Evolutionary conservation across 1,284 basidiomycete genomes (phyloP).

Genomic region (Ceratobasidium sp.): DNA sequence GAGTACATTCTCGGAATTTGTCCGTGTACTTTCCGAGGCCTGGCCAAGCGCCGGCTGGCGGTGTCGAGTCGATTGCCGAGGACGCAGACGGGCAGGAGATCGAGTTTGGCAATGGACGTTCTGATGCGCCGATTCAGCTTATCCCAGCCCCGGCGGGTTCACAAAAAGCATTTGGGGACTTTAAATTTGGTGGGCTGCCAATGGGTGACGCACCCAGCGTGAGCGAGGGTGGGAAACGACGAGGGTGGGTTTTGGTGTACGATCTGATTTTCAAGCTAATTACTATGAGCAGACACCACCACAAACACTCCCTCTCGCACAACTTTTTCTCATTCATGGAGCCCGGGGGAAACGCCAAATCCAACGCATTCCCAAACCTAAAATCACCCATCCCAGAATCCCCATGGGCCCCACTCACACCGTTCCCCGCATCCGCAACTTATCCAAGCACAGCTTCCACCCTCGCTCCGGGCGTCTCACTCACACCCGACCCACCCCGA

Average conservation of each 20-base stretch:
- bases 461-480: conserved; percentile 34
- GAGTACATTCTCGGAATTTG: conserved; percentile 88
- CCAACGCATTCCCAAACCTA: conserved; percentile 10
- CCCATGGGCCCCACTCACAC: conserved; percentile 36
- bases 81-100: conserved; percentile 60
- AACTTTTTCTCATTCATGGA: conserved; percentile 91
- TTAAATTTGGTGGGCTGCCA: conserved; percentile 63
- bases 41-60: conserved; percentile 52
- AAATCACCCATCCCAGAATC: conserved; percentile 14
- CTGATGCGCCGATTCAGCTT: conserved; percentile 56
- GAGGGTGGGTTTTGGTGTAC: conserved; percentile 28
- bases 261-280: not conserved
- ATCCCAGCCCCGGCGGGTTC: conserved; percentile 47
- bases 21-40: conserved; percentile 90
- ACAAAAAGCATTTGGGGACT: conserved; percentile 56
- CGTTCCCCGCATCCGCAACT: conserved; percentile 33
- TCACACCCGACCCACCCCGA: conserved; percentile 36
- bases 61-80: conserved; percentile 64
- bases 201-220: conserved; percentile 43
- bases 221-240: conserved; percentile 40
- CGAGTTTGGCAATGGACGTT: conserved; percentile 51
- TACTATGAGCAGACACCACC: conserved; percentile 66
- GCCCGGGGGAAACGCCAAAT: conserved; percentile 51
- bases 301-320: conserved; percentile 92
- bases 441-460: conserved; percentile 23